Evolutionary conservation across 345 rosid species (phyloP).

Genomic region (Brassica juncea): DNA sequence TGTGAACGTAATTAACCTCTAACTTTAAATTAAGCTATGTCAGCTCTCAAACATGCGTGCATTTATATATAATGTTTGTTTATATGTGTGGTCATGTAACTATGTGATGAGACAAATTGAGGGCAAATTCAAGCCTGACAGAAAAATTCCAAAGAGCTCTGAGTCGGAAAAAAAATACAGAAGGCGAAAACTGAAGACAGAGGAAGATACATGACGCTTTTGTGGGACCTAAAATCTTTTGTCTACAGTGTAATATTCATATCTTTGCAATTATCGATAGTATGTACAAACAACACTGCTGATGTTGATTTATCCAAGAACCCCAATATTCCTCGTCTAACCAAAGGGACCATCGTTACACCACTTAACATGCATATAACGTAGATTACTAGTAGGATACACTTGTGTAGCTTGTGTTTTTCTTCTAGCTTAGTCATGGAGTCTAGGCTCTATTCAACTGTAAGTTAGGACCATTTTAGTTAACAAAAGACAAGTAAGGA

Average conservation of each 20-base stretch:
- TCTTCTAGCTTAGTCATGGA: slow-evolving; percentile 35
- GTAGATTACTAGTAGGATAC: slow-evolving; percentile 32
- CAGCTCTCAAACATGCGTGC: slow-evolving; percentile 10
- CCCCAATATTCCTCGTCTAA: slow-evolving; percentile 37
- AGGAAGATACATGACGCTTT: slow-evolving; percentile 30
- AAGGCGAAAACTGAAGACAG: slow-evolving; percentile 8
- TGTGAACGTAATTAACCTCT: no score
- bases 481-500: slow-evolving; percentile 21
- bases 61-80: neutral
- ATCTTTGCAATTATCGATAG: slow-evolving; percentile 22
- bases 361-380: slow-evolving; percentile 27
- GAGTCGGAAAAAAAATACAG: slow-evolving; percentile 20
- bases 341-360: slow-evolving; percentile 35
- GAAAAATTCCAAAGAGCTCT: slow-evolving; percentile 36
- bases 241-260: slow-evolving; percentile 27
- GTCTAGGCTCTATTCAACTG: slow-evolving; percentile 38
- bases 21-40: neutral
- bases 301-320: slow-evolving; percentile 30
- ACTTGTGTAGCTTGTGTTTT: slow-evolving; percentile 30
- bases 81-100: slow-evolving; percentile 21
- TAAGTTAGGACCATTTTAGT: slow-evolving; percentile 34
- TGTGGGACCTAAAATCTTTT: slow-evolving; percentile 23
- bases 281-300: slow-evolving; percentile 12
- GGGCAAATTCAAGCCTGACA: slow-evolving; percentile 35
- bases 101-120: slow-evolving; percentile 26